Conservation (phyloP, 495 filamentous ascomycete genomes). For the Haplographium delicatum region DNA sequence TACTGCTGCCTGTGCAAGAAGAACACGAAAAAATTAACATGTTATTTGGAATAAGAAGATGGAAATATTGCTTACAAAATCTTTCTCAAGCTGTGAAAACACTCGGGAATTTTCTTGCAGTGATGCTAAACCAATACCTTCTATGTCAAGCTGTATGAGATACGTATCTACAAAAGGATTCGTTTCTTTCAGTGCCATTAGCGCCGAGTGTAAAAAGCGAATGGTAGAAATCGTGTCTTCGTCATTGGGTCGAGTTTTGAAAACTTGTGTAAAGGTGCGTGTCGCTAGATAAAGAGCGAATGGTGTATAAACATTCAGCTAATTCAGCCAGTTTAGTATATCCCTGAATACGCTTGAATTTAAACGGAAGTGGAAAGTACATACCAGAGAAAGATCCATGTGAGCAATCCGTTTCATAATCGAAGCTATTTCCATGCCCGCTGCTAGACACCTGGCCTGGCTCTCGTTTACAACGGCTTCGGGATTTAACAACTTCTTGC, state of each 20-base stretch:
- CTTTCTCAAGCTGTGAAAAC: neutral
- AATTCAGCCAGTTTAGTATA: no score
- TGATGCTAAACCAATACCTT: slow-evolving; percentile 28
- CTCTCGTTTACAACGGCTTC: slow-evolving; percentile 72
- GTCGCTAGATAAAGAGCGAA: slow-evolving; percentile 92
- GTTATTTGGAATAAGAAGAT: no score
- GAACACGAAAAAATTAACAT: no score
- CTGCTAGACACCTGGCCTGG: slow-evolving; percentile 83
- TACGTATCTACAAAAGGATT: slow-evolving; percentile 92
- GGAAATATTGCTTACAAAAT: neutral
- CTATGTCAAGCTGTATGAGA: slow-evolving; percentile 83
- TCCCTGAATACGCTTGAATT: no score
- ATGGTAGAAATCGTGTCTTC: slow-evolving; percentile 30
- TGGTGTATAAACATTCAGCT: slow-evolving; percentile 93
- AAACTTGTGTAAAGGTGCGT: slow-evolving; percentile 86
- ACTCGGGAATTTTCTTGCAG: neutral
- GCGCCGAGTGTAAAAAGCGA: slow-evolving; percentile 78
- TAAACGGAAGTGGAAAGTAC: slow-evolving; percentile 34
- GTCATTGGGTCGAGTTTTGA: slow-evolving; percentile 51
- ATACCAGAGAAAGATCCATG: slow-evolving; percentile 72
- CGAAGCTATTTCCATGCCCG: slow-evolving; percentile 83
- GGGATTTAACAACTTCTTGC: slow-evolving; percentile 76
- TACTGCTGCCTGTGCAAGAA: neutral
- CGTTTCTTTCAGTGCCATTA: slow-evolving; percentile 75
- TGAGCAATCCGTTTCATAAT: slow-evolving; percentile 93